Base-by-base conservation (phyloP, 352 stramenopile genomes). In the Pythium monospermum region DNA sequence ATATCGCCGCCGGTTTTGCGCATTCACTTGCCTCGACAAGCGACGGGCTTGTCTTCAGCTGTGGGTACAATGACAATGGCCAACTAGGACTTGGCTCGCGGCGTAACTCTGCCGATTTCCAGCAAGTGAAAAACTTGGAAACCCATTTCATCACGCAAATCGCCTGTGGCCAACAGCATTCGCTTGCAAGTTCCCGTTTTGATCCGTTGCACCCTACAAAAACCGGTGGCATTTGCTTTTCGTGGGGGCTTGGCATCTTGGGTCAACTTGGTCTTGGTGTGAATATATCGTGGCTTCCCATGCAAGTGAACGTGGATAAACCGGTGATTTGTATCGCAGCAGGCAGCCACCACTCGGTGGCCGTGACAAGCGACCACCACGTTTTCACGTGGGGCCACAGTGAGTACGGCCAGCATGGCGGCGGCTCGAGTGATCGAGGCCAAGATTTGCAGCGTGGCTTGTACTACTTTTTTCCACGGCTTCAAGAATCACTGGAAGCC, bases 1-100 rank as follows among this genome's bases (percentile, higher is more conserved):
- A 65, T 23, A 69, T 83, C 38, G 66, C 77, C 0, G 81, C 81
- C 0, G 81, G 81, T n/a, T 89, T 89, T 43, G 81, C 78, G 0
- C 81, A 92, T 51, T 90, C 76, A 15, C 43, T 92, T 40, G 78
- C 75, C 3, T 71, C 73, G 11, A 86, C 64, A n/a, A 67, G 53
- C 3, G 54, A 67, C 0, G 81, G 81, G 1, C 39, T 61, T 1
- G 74, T 83, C 6, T 89, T 83, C 37, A 85, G 72, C 49, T 92
- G 81, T 32, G 81, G 81, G 15, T 92, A 92, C 78, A 92, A 92
- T 45, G 81, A 92, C 57, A 87, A 85, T 47, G 78, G 81, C 11
- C 81, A 92, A 49, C 58, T 92, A 2, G 81, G 81, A 6, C 62
- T 80, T 2, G 78, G 78, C 26, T 80, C 76, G 41, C 62, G 76